Conservation (phyloP, 2,329 filamentous ascomycete genomes). For the Escovopsis weberi region DNA sequence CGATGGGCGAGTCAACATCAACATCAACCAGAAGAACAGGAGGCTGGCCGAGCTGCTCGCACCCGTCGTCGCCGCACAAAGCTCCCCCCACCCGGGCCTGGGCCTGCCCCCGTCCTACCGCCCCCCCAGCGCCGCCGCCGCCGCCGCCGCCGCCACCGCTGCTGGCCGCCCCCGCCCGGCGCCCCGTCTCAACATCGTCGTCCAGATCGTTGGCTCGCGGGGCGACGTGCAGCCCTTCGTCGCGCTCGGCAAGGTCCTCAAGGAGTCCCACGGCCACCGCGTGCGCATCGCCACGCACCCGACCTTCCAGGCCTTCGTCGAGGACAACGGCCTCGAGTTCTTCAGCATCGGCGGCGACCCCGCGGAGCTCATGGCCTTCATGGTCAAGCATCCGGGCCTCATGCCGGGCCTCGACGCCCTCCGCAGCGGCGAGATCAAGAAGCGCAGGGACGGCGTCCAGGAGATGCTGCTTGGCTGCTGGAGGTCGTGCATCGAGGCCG, state of each 20-base stretch:
- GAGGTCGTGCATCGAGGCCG: constrained; percentile 70
- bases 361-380: constrained; percentile 68
- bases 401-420: constrained; percentile 72
- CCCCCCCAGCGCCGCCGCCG: constrained; percentile 55
- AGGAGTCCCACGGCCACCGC: constrained; percentile 52
- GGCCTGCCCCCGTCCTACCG: constrained; percentile 54
- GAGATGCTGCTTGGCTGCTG: constrained; percentile 76
- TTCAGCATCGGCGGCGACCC: constrained; percentile 66
- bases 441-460: constrained; percentile 58
- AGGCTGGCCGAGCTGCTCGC: constrained; percentile 53
- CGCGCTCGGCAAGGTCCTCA: constrained; percentile 50
- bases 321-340: constrained; percentile 59
- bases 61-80: constrained; percentile 45
- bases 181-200: constrained; percentile 52
- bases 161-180: constrained; percentile 32
- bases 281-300: constrained; percentile 61
- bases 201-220: constrained; percentile 61
- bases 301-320: constrained; percentile 53
- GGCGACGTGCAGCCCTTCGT: constrained; percentile 68
- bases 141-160: constrained; percentile 43
- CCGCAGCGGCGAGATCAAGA: constrained; percentile 61
- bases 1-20: constrained; percentile 68
- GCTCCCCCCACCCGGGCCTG: constrained; percentile 36
- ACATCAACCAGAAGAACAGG: constrained; percentile 56
- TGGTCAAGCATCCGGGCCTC: constrained; percentile 78